Evolutionary conservation across 306 rosid genomes (phyloP), one percentile per base, ranked within the genome.

Genomic region (Castanospermum australe): DNA sequence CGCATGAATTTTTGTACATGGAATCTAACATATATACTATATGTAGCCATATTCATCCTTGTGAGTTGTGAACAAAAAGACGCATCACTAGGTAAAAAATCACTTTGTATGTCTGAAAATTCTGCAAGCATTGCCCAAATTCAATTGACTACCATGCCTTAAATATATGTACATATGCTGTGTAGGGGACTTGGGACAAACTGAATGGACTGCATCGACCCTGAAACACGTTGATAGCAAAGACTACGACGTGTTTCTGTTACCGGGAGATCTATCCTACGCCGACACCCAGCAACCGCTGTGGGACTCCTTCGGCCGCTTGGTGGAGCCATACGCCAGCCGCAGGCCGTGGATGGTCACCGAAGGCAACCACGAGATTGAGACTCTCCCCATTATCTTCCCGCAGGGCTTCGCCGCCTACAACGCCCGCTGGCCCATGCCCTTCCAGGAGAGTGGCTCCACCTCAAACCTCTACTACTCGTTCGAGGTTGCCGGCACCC

Each of bases 261-360:
- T 89, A 15, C 97, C 97, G 0, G 97, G 95, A 2, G 97, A 92
- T 32, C 77, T 92, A 28, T 88, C 97, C 4, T 92, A 92, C 14
- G 97, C 97, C 0, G 90, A 92, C 8, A 17, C 75, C 3, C 83
- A 82, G 0, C 97, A 92, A 52, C 87, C 91, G 0, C 66, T 90
- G 0, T 92, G 97, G 97, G 97, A 92, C 78, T 84, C 97, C 1
- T 92, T 92, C 22, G 95, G 97, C 5, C 91, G 97, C 73, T 67
- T 92, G 0, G 93, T 92, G 0, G 93, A 92, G 52, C 87, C 92
- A 56, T 83, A 88, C 64, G 93, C 97, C 0, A 89, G 91, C 61
- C 84, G 75, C 18, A 91, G 95, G 38, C 95, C 97, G 0, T 92
- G 97, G 97, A 92, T 90, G 95, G 97, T 87, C 0, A 88, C 95